These are phyloP conservation scores for Prunus yedoensis DNA, from an alignment of 331 rosid species.

Conservation along the genomic window DNA sequence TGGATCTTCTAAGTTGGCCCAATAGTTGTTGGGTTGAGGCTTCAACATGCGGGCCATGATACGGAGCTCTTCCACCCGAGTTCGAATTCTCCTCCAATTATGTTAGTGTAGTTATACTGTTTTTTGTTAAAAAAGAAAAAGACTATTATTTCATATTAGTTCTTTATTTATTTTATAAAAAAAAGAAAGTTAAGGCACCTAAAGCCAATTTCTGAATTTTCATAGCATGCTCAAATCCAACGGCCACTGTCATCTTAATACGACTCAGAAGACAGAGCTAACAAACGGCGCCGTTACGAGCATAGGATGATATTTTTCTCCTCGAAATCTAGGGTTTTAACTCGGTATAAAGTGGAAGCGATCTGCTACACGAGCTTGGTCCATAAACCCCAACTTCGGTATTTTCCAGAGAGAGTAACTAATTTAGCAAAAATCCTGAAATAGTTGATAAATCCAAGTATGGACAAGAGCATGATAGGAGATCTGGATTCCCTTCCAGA, in stretches of 20 bases:
- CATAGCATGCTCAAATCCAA: background rate
- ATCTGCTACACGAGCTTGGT: background rate
- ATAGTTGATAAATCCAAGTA: slow-evolving; percentile 12
- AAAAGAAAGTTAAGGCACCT: background rate
- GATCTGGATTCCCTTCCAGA: slow-evolving; percentile 68
- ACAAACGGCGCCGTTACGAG: background rate
- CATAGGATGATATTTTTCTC: background rate
- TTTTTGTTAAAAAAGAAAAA: too few species aligned
- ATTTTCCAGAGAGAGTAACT: background rate
- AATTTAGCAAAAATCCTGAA: background rate
- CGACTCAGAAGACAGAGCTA: too few species aligned
- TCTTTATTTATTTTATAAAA: too few species aligned
- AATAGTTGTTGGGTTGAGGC: too few species aligned
- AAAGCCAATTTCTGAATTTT: background rate
- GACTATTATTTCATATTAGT: too few species aligned
- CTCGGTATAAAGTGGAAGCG: background rate
- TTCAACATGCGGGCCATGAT: too few species aligned
- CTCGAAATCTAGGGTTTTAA: slow-evolving; percentile 1
- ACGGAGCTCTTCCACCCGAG: too few species aligned
- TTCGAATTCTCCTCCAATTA: too few species aligned
- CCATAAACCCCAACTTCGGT: background rate
- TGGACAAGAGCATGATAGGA: slow-evolving; percentile 85
- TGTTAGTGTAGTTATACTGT: too few species aligned
- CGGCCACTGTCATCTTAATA: background rate
- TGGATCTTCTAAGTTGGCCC: too few species aligned